These are phyloP conservation scores for Agastache rugosa DNA, from an alignment of 257 asterid genomes.

Conservation along the genomic window DNA sequence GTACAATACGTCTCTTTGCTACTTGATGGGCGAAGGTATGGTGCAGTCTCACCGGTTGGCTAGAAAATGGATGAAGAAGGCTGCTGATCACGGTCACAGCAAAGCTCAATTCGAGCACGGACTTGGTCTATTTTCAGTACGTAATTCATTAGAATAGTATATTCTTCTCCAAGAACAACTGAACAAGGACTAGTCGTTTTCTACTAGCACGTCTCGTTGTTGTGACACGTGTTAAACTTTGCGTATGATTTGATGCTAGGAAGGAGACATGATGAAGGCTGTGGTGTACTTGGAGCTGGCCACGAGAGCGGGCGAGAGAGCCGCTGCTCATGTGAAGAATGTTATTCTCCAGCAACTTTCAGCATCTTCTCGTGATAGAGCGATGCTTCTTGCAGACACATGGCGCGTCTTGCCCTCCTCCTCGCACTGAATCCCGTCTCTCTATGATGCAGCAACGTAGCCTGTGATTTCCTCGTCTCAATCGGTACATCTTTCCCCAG, in stretches of 20 bases:
- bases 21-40: slow-evolving; percentile 79
- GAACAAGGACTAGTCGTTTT: neutral
- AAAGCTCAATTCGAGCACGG: slow-evolving; percentile 95
- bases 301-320: slow-evolving; percentile 74
- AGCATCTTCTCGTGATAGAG: slow-evolving; percentile 58
- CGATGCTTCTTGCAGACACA: slow-evolving; percentile 61
- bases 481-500: neutral
- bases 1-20: slow-evolving; percentile 87
- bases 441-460: neutral
- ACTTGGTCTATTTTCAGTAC: slow-evolving; percentile 76
- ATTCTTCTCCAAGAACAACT: neutral
- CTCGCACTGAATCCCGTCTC: slow-evolving; percentile 45
- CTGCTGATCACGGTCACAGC: slow-evolving; percentile 93
- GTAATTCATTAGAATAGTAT: slow-evolving; percentile 23
- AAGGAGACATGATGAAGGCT: slow-evolving; percentile 93
- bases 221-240: neutral
- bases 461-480: neutral
- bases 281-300: slow-evolving; percentile 93
- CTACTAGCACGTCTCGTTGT: neutral
- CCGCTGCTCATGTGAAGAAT: slow-evolving; percentile 74
- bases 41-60: slow-evolving; percentile 64
- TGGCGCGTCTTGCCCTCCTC: slow-evolving; percentile 71
- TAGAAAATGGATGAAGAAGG: slow-evolving; percentile 94
- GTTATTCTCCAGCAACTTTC: slow-evolving; percentile 74
- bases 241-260: slow-evolving; percentile 45